Base-by-base conservation (phyloP, 2,329 filamentous ascomycete genomes). In the Apiospora hydei region DNA sequence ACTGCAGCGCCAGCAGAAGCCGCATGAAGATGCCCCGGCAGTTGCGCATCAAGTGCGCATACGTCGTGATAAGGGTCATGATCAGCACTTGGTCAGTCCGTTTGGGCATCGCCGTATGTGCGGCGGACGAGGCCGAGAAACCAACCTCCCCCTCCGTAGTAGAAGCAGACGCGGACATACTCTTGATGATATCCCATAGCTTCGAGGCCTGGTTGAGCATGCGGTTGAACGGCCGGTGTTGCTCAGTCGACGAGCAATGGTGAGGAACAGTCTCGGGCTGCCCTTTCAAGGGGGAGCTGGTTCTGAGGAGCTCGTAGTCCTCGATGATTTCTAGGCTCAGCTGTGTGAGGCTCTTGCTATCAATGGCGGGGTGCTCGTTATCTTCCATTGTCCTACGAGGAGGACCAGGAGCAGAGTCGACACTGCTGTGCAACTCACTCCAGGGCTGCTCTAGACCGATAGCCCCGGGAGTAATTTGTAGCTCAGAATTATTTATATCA, bases 311-410 rank as follows among this genome's bases (percentile, higher is more conserved):
- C 53, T 61, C 53, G 8, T 61, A 61, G 16, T 61, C 53, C 7
- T 61, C 30, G 16, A 34, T 21, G 3, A 61, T 61, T 3, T 61
- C 53, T n/a, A 61, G 30, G 16, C 53, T 61, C 30, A 61, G 53
- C 53, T 61, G 30, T 38, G 53, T 61, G 53, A 61, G 53, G 3
- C 18, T 38, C 53, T 61, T 61, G 16, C 53, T 61, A n/a, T 61
- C 30, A 38, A 2, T 21, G 30, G 53, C 53, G 11, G 53, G 53
- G 10, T 38, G 30, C 53, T 61, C 53, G 10, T 61, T 30, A 7
- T 61, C 53, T 2, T 61, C 53, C 30, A 21, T 61, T 3, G 30
- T 11, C 53, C 30, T 38, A 18, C 18, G 14, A 38, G 53, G 6
- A 61, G 53, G 30, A 4, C 8, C 53, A 61, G 53, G 24, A 30